Conservation (phyloP, 2,329 filamentous ascomycete species). For the Juglanconis juglandina region DNA sequence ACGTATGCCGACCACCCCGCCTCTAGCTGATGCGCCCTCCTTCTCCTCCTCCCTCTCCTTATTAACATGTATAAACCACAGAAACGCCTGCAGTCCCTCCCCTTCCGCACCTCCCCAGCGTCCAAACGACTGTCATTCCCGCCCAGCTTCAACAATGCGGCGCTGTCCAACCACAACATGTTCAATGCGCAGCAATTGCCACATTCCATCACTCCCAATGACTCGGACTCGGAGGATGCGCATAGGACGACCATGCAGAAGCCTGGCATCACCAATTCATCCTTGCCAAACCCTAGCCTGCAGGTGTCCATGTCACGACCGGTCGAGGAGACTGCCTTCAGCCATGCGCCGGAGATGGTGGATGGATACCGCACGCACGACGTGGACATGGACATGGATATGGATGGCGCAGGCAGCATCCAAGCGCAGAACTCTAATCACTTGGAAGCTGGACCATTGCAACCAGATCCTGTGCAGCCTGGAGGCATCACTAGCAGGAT, state of each 20-base stretch:
- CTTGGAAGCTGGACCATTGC: constrained; percentile 29
- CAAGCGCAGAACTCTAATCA: constrained; percentile 18
- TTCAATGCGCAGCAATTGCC: constrained; percentile 21
- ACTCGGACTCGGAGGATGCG: constrained; percentile 31
- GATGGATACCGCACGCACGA: constrained; percentile 28
- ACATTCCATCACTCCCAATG: constrained; percentile 34
- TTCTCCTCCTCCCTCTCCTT: neutral
- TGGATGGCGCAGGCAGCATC: constrained; percentile 32
- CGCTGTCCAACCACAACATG: constrained; percentile 20
- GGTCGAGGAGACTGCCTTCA: constrained; percentile 5
- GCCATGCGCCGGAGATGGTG: constrained; percentile 21
- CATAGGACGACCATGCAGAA: constrained; percentile 19
- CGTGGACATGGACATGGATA: constrained; percentile 49
- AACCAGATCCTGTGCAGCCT: constrained; percentile 28
- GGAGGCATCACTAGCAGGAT: constrained; percentile 44
- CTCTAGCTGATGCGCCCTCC: neutral
- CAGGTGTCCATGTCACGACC: constrained; percentile 18
- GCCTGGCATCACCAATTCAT: constrained; percentile 32
- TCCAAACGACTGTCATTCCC: constrained; percentile 33
- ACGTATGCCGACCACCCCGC: constrained; percentile 33
- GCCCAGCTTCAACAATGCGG: constrained; percentile 23
- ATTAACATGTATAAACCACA: constrained; percentile 23
- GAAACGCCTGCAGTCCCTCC: constrained; percentile 55
- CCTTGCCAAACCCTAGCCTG: constrained; percentile 21
- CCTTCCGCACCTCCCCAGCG: constrained; percentile 44